Evolutionary conservation across 176 grass and related monocot genomes (phyloP).

Genomic region (Juncus inflexus): DNA sequence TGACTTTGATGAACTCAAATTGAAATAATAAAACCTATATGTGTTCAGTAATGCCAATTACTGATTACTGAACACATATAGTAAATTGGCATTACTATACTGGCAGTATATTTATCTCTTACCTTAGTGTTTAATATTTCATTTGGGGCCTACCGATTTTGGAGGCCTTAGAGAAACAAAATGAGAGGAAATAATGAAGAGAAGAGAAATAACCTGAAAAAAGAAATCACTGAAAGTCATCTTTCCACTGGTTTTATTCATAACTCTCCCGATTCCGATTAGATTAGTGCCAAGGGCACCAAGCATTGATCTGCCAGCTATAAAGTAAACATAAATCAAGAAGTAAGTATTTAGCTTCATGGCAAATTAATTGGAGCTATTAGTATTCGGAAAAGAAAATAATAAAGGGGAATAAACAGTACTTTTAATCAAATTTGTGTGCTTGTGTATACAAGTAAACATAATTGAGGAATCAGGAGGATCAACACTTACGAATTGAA

Average conservation of each 20-base stretch:
- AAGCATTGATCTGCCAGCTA: slow-evolving; percentile 11
- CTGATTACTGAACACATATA: too few relatives aligned
- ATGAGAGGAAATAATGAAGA: not conserved
- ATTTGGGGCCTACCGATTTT: too few relatives aligned
- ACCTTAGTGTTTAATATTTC: too few relatives aligned
- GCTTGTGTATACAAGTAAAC: not conserved
- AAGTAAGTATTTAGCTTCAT: not conserved
- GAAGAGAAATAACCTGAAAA: slow-evolving; percentile 13
- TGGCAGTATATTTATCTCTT: too few relatives aligned
- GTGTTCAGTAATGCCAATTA: too few relatives aligned
- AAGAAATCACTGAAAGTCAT: slow-evolving; percentile 19
- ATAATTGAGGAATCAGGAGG: not conserved
- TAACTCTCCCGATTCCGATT: slow-evolving; percentile 9
- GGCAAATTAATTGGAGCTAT: not conserved
- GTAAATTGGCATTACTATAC: too few relatives aligned
- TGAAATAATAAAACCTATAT: too few relatives aligned
- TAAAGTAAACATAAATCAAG: not conserved
- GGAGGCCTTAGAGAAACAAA: too few relatives aligned
- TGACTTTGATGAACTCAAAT: too few relatives aligned
- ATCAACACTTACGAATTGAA: not conserved
- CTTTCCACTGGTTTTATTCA: not conserved
- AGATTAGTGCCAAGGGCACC: slow-evolving; percentile 19
- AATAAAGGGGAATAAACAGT: not conserved
- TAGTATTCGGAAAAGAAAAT: not conserved
- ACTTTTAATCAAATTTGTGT: not conserved